Base-by-base conservation (phyloP, 345 rosid genomes). In the Dimocarpus longan region DNA sequence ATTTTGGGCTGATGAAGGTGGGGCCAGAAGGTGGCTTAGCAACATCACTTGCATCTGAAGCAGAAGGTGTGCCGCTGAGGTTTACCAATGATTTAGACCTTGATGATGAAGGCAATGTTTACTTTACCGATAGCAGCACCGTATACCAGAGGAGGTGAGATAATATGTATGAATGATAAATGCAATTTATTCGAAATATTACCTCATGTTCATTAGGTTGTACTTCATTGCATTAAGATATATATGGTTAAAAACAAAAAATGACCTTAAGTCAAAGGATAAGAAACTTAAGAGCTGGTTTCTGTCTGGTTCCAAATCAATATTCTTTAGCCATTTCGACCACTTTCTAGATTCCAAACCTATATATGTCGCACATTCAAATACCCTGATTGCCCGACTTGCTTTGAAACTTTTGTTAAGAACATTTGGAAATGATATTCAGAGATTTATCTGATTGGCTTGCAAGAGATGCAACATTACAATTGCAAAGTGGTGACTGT, bases 1-100 rank as follows among this genome's bases (percentile, higher is more conserved):
- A 93, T 81, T 85, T 94, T 73, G 98, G 98, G 82, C 87, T 95
- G 77, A 76, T 93, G 92, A 93, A 90, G 82, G 99, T 95, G 2
- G 97, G 98, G 24, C 97, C 96, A 54, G 91, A 88, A 86, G 98
- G 99, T 70, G 97, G 99, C 44, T 78, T 92, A 69, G 99, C 99
- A 7, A 87, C 83, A 69, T 85, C 91, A 32, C 89, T 95, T 72
- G 74, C 90, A 28, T 88, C 91, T 50, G 96, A 91, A 78, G 97
- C 93, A 76, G 98, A 92, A 60, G 98, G 99, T 7, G 85, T 91
- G 44, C 95, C 94, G 0, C 72, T 95, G 75, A 70, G 88, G 78
- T 95, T 95, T 81, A 90, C 96, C 75, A 95, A 93, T 76, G 99
- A 95, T 66, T 93, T 95, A 82, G 98, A 95, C 82, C 84, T 95